Percentiles rank a stretch among this genome's conserved stretches.
Evolutionary conservation across 176 grass and related monocot genomes (phyloP).

Genomic region (Oryza longistaminata): DNA sequence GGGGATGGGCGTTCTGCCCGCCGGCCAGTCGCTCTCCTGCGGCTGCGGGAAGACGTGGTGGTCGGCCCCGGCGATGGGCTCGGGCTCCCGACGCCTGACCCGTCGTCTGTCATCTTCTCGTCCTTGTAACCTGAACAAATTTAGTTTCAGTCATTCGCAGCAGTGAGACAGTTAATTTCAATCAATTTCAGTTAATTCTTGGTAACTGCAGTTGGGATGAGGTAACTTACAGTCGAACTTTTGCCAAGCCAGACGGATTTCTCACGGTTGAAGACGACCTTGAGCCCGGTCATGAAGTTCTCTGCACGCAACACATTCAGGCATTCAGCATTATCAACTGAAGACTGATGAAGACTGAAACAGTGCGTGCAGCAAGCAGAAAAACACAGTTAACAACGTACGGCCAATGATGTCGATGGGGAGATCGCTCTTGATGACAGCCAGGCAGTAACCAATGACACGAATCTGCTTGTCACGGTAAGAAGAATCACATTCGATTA

Average conservation of each 20-base stretch:
- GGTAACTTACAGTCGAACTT: constrained; percentile 55
- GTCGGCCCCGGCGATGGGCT: not conserved
- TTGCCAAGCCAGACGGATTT: constrained; percentile 60
- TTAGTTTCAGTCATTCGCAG: not conserved
- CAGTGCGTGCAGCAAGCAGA: too few relatives aligned
- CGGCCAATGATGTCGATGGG: constrained; percentile 61
- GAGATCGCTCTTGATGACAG: constrained; percentile 24
- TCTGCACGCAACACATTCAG: constrained; percentile 27
- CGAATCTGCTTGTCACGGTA: not conserved
- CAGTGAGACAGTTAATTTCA: not conserved
- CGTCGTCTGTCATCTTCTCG: not conserved
- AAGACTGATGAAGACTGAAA: not conserved
- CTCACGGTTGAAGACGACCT: constrained; percentile 61
- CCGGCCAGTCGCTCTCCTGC: not conserved
- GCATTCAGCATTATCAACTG: not conserved
- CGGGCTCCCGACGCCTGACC: constrained; percentile 11
- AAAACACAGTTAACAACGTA: not conserved
- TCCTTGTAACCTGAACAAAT: constrained; percentile 44
- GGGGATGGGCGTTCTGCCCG: not conserved
- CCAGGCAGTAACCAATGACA: constrained; percentile 43
- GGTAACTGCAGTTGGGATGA: not conserved
- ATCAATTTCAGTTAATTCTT: not conserved
- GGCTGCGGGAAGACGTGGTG: not conserved
- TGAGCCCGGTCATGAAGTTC: constrained; percentile 73
- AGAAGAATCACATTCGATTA: too few relatives aligned